phyloP scores from a whole-genome alignment of 805 yeast genomes.

The Pichia insulana region DNA sequence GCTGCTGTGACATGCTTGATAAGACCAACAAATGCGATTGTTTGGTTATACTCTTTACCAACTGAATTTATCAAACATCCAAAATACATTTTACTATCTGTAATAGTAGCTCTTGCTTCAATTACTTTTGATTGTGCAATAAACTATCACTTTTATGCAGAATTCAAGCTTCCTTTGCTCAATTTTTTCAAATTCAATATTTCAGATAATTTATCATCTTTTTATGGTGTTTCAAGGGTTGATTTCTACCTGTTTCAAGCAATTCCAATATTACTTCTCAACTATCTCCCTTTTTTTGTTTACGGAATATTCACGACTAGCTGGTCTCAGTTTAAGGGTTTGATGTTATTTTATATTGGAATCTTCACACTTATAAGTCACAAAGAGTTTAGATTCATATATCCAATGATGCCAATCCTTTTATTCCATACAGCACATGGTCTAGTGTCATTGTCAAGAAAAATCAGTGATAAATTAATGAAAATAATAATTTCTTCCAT shows the following conservation, averaged over 20 bases:
- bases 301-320: conserved; percentile 28
- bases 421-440: conserved; percentile 43
- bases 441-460: conserved; percentile 10
- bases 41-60: conserved; percentile 64
- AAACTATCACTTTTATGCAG: conserved; percentile 55
- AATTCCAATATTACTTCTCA: conserved; percentile 64
- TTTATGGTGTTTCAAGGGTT: conserved; percentile 81
- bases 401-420: conserved; percentile 73
- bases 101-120: conserved; percentile 14
- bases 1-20: conserved; percentile 61
- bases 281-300: conserved; percentile 54
- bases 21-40: conserved; percentile 74
- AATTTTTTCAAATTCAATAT: conserved; percentile 74
- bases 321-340: conserved; percentile 19
- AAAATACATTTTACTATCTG: conserved; percentile 4
- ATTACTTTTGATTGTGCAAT: conserved; percentile 32
- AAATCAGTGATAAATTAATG: conserved; percentile 1
- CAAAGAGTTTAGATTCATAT: conserved; percentile 86
- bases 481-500: conserved; percentile 8
- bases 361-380: conserved; percentile 65
- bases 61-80: conserved; percentile 17
- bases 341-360: conserved; percentile 34
- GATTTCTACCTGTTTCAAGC: conserved; percentile 81
- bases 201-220: conserved; percentile 60
- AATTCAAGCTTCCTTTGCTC: conserved; percentile 50